Evolutionary conservation across 179 eudicot species (phyloP).

Genomic region (Sideroxylon spinosum): DNA sequence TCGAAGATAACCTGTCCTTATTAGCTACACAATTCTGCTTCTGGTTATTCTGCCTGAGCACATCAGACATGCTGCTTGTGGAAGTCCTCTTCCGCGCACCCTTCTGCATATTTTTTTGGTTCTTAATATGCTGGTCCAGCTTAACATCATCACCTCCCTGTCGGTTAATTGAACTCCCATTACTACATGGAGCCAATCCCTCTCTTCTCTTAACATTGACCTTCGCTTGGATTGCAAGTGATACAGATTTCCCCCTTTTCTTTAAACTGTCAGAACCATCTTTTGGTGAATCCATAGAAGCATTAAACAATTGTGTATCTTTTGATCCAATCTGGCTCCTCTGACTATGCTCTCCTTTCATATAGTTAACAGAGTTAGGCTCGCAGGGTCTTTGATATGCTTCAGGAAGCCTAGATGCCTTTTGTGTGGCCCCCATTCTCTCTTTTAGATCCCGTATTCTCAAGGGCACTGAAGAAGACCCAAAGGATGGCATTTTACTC

Average conservation of each 20-base stretch:
- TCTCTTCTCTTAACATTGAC: constrained; percentile 47
- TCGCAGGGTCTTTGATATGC: constrained; percentile 40
- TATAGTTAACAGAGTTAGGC: constrained; percentile 27
- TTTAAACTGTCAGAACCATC: constrained; percentile 37
- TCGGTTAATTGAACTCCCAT: constrained; percentile 34
- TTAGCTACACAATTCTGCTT: constrained; percentile 62
- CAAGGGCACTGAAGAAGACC: constrained; percentile 67
- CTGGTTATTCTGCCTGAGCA: constrained; percentile 66
- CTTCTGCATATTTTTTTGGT: constrained; percentile 36
- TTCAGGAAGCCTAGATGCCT: constrained; percentile 38
- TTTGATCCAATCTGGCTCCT: constrained; percentile 29
- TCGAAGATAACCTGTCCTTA: constrained; percentile 36
- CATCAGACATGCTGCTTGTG: constrained; percentile 43
- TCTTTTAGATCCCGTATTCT: constrained; percentile 59
- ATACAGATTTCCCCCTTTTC: constrained; percentile 50
- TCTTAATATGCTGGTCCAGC: constrained; percentile 24
- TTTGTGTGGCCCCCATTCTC: constrained; percentile 54
- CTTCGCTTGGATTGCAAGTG: constrained; percentile 44
- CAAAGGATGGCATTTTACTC: constrained; percentile 39
- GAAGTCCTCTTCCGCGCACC: constrained; percentile 41
- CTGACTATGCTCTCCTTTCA: constrained; percentile 37
- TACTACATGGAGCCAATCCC: constrained; percentile 30
- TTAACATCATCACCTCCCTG: constrained; percentile 49
- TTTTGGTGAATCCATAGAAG: constrained; percentile 38
- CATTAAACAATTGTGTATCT: constrained; percentile 33